phyloP scores from a whole-genome alignment of 2,329 filamentous ascomycete genomes.

The Beauveria medogensis region DNA sequence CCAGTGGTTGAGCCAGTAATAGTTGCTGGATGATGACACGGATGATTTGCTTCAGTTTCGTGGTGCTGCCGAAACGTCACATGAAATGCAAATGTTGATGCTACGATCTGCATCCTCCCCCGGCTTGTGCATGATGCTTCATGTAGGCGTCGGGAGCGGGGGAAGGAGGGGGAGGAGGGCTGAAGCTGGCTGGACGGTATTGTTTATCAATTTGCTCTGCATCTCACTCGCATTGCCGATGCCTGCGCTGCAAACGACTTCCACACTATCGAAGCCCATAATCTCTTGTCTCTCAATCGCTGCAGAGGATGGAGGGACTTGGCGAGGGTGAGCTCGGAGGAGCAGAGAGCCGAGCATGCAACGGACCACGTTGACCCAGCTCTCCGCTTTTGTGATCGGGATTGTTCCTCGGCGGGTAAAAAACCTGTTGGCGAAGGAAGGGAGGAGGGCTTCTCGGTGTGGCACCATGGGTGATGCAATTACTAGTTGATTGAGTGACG shows the following conservation, averaged over 20 bases:
- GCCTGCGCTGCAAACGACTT: not conserved
- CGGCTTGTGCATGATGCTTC: not conserved
- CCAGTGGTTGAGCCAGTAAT: not conserved
- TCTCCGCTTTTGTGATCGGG: constrained; percentile 13
- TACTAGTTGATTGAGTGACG: not conserved
- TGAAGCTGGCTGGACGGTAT: not conserved
- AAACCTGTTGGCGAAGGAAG: not conserved
- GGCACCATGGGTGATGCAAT: not conserved
- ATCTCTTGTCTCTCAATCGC: no score
- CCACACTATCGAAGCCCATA: no score
- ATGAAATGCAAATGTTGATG: not conserved
- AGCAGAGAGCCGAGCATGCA: not conserved
- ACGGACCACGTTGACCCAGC: not conserved
- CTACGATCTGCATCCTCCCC: not conserved
- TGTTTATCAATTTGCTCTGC: not conserved
- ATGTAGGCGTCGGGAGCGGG: not conserved
- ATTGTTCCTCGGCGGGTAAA: not conserved
- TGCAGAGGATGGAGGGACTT: not conserved
- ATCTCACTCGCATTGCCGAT: not conserved
- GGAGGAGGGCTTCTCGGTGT: not conserved
- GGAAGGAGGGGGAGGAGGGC: not conserved
- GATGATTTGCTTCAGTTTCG: not conserved
- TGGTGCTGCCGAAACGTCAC: not conserved
- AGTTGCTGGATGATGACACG: not conserved
- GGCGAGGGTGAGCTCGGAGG: not conserved